Conservation (phyloP, 129 eudicot genomes). For the Saussurea involucrata region DNA sequence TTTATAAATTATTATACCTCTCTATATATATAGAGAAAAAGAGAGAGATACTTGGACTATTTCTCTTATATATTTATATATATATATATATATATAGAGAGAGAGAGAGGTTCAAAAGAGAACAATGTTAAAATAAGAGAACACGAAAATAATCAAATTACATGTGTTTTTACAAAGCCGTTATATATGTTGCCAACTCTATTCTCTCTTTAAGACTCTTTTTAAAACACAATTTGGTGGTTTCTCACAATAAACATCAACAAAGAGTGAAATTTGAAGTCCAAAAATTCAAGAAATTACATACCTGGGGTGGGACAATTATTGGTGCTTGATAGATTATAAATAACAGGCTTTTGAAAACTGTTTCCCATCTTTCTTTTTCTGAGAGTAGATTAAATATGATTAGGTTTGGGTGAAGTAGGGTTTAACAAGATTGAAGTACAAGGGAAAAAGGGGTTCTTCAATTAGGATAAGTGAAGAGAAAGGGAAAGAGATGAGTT, state of each 20-base stretch:
- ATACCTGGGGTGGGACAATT: conserved; percentile 39
- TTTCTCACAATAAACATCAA: background rate
- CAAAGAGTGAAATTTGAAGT: background rate
- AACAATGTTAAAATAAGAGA: too few species aligned
- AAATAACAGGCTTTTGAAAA: conserved; percentile 46
- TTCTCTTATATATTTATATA: too few species aligned
- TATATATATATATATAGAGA: too few species aligned
- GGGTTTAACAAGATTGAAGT: conserved; percentile 1
- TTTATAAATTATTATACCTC: too few species aligned
- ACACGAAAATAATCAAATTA: too few species aligned
- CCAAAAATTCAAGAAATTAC: background rate
- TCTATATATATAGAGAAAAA: too few species aligned
- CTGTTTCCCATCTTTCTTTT: conserved; percentile 62
- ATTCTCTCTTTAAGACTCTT: too few species aligned
- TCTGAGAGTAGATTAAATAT: background rate
- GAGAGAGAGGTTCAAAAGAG: too few species aligned
- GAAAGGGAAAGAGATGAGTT: conserved; percentile 25
- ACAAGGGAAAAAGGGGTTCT: background rate
- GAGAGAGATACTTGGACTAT: too few species aligned
- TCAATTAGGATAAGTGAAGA: conserved; percentile 15
- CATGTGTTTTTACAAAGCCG: too few species aligned
- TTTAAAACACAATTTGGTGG: too few species aligned
- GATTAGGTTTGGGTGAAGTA: background rate
- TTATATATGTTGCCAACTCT: too few species aligned
- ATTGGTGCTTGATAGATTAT: conserved; percentile 30